These are phyloP conservation scores for Capronia epimyces DNA, from an alignment of 2,329 filamentous ascomycete species.

Conservation along the genomic window DNA sequence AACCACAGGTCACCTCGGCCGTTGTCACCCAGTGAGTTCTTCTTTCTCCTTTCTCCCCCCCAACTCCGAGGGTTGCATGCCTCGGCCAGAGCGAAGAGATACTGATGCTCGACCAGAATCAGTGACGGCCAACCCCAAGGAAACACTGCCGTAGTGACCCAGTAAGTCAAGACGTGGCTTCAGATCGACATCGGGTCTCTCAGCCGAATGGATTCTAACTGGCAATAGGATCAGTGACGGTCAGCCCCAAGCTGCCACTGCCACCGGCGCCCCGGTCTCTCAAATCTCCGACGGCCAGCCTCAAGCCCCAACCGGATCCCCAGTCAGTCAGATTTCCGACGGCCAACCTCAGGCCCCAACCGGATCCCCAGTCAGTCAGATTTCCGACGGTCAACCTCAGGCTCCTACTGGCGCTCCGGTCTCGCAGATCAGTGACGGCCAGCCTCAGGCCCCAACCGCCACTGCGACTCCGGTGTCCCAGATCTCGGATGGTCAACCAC, in stretches of 20 bases:
- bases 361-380: conserved; percentile 26
- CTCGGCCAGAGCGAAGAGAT: neutral
- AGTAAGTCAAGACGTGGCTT: conserved; percentile 14
- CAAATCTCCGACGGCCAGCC: conserved; percentile 35
- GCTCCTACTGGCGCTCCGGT: conserved; percentile 22
- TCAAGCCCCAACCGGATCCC: conserved; percentile 31
- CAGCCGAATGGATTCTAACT: too few species aligned
- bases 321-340: conserved; percentile 22
- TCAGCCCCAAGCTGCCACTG: conserved; percentile 17
- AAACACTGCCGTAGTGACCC: conserved; percentile 25
- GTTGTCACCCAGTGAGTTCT: conserved; percentile 34
- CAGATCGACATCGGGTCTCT: too few species aligned
- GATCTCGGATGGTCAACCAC: conserved; percentile 48
- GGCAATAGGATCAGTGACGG: conserved; percentile 15
- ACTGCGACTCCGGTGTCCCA: conserved; percentile 32
- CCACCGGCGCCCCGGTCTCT: conserved; percentile 24
- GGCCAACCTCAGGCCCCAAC: conserved; percentile 20
- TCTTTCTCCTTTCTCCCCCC: neutral
- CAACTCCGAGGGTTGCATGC: neutral
- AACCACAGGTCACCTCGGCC: conserved; percentile 12
- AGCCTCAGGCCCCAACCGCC: conserved; percentile 16
- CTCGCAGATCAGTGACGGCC: conserved; percentile 16
- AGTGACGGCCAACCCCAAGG: conserved; percentile 20
- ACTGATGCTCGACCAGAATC: conserved; percentile 4
- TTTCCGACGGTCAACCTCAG: conserved; percentile 34